Evolutionary conservation across 2,329 filamentous ascomycete species (phyloP), one percentile per base, ranked within the genome.

Genomic region (Colletotrichum karsti): DNA sequence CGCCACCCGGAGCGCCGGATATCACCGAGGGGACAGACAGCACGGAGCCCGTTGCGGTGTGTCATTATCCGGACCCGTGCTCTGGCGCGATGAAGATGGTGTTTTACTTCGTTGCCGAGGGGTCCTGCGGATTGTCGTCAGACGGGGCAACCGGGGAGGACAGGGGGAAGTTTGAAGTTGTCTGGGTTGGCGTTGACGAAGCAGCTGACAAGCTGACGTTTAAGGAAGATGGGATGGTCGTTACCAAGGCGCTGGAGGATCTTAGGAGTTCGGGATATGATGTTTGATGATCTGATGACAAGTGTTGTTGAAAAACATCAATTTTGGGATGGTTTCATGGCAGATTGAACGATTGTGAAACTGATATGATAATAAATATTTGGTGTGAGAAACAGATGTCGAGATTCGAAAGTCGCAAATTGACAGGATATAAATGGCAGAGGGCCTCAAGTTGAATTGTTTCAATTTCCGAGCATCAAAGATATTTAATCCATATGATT

Each of bases 51-150:
- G 30, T 53, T 2, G 50, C 28, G 6, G 50, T 53, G 5, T 53
- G 50, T 2, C 50, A 53, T 10, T 53, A 53, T 2, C 50, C 50
- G 1, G 50, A 53, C 4, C 50, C 77, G 9, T 72, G 75, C 63
- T 78, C 77, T 0, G 71, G 72, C 4, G 77, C 79, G 7, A 73
- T 77, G 57, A 83, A 83, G 74, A 75, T 78, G 10, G 77, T 81
- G 3, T 82, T 80, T 69, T 83, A 77, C 73, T 83, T 76, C 59
- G 79, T 78, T 53, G 81, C 81, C 7, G 73, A 73, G 39, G 75
- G 72, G 0, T 74, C 77, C 65, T 78, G 77, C 8, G 72, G 72
- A 1, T 28, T 53, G 28, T 2, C 54, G 4, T 73, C 73, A 4
- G 48, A 33, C 13, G 46, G 46, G 5, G 30, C 53, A 46, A 53